These are phyloP conservation scores for Apocynum venetum DNA, from an alignment of 257 asterid genomes.

Conservation along the genomic window DNA sequence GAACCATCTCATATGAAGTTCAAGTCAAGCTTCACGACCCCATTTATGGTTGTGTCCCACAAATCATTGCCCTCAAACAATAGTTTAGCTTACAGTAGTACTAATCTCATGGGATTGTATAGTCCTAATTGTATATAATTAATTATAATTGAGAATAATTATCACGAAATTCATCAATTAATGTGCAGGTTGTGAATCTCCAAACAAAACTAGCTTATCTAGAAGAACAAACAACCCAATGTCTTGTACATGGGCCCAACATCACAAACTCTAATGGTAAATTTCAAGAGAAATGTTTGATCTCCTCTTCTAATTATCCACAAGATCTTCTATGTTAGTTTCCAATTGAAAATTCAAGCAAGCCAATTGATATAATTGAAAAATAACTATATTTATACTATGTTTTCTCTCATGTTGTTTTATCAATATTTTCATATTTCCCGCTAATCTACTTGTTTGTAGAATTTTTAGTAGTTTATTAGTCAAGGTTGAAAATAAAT, in stretches of 20 bases:
- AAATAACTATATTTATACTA: too few species aligned
- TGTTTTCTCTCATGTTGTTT: too few species aligned
- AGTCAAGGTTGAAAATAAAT: too few species aligned
- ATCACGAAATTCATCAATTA: neutral
- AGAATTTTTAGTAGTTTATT: too few species aligned
- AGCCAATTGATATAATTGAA: too few species aligned
- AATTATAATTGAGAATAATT: neutral
- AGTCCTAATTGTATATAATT: neutral
- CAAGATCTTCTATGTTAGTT: conserved; percentile 59
- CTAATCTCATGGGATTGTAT: neutral
- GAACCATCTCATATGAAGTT: conserved; percentile 60
- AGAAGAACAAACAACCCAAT: conserved; percentile 33
- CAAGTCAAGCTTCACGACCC: conserved; percentile 79
- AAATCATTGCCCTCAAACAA: conserved; percentile 35
- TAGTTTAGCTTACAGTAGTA: neutral
- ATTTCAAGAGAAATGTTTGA: conserved; percentile 16
- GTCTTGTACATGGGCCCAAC: conserved; percentile 19
- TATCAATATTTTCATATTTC: too few species aligned
- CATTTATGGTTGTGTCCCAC: conserved; percentile 66
- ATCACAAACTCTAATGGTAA: conserved; percentile 47
- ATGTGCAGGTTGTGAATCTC: conserved; percentile 24
- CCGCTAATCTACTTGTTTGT: too few species aligned
- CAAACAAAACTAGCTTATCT: conserved; percentile 36
- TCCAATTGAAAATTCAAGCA: conserved; percentile 33
- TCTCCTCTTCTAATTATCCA: conserved; percentile 15